phyloP scores from a whole-genome alignment of 129 eudicot genomes.

The Mikania micrantha region DNA sequence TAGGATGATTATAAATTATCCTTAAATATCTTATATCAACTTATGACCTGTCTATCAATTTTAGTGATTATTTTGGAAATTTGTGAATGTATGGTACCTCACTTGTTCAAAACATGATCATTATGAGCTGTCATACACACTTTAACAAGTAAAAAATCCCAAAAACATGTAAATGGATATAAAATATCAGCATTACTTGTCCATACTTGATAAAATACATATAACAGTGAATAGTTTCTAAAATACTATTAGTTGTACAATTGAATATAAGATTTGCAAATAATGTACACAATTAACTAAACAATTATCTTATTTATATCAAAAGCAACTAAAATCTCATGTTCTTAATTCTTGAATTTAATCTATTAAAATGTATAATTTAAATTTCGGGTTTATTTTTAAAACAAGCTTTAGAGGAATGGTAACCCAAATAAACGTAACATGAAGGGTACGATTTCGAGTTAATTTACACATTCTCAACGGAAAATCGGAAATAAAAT shows the following conservation, averaged over 20 bases:
- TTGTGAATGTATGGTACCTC: neutral
- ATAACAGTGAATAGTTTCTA: neutral
- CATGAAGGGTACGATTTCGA: too few species aligned
- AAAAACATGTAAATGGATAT: neutral
- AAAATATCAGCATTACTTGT: neutral
- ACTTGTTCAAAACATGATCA: neutral
- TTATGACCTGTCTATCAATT: neutral
- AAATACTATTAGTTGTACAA: neutral
- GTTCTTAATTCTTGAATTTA: too few species aligned
- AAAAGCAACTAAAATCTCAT: too few species aligned
- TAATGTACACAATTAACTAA: neutral
- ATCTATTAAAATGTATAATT: too few species aligned
- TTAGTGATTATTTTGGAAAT: neutral
- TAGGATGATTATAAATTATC: too few species aligned
- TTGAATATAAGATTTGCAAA: neutral
- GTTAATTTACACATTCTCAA: too few species aligned
- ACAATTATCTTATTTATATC: neutral
- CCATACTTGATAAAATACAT: neutral
- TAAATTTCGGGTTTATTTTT: too few species aligned
- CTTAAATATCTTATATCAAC: neutral
- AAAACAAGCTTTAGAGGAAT: too few species aligned
- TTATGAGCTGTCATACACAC: constrained; percentile 14
- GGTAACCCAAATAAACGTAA: too few species aligned
- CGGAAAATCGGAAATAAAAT: too few species aligned
- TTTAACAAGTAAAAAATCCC: neutral